These are phyloP conservation scores for Hortiboletus flavorubellus DNA, from an alignment of 768 basidiomycete genomes.

Conservation along the genomic window DNA sequence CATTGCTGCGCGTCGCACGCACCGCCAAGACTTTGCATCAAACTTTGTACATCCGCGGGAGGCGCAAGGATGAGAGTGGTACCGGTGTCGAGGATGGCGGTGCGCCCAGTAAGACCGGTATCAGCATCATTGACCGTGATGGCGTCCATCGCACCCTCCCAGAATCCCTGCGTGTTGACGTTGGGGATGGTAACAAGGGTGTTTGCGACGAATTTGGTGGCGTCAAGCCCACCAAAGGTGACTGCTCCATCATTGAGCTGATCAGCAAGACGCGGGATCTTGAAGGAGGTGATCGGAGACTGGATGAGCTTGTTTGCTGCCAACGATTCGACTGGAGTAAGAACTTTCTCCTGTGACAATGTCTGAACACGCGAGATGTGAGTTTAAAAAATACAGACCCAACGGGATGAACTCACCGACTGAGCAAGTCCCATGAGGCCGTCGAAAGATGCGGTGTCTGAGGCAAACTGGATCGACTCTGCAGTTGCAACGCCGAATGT, in stretches of 20 bases:
- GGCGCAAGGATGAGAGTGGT: slow-evolving; percentile 45
- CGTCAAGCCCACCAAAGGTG: slow-evolving; percentile 76
- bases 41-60: slow-evolving; percentile 46
- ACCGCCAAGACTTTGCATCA: slow-evolving; percentile 62
- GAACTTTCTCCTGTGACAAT: slow-evolving; percentile 61
- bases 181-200: slow-evolving; percentile 62
- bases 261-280: slow-evolving; percentile 72
- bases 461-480: slow-evolving; percentile 63
- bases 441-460: slow-evolving; percentile 51
- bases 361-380: slow-evolving; percentile 29
- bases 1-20: slow-evolving; percentile 46
- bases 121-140: slow-evolving; percentile 57
- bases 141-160: slow-evolving; percentile 67
- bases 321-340: slow-evolving; percentile 72
- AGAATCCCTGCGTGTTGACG: slow-evolving; percentile 69
- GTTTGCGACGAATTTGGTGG: slow-evolving; percentile 57
- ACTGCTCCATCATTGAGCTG: slow-evolving; percentile 67
- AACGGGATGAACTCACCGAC: slow-evolving; percentile 45
- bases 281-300: slow-evolving; percentile 72
- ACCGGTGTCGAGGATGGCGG: slow-evolving; percentile 61
- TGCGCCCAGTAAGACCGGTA: slow-evolving; percentile 53
- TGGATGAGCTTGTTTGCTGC: slow-evolving; percentile 53
- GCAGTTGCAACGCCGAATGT: slow-evolving; percentile 62
- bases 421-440: slow-evolving; percentile 77
- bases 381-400: not conserved